These are phyloP conservation scores for Ganoderma lingzhi DNA, from an alignment of 1,284 basidiomycete species.

Conservation along the genomic window DNA sequence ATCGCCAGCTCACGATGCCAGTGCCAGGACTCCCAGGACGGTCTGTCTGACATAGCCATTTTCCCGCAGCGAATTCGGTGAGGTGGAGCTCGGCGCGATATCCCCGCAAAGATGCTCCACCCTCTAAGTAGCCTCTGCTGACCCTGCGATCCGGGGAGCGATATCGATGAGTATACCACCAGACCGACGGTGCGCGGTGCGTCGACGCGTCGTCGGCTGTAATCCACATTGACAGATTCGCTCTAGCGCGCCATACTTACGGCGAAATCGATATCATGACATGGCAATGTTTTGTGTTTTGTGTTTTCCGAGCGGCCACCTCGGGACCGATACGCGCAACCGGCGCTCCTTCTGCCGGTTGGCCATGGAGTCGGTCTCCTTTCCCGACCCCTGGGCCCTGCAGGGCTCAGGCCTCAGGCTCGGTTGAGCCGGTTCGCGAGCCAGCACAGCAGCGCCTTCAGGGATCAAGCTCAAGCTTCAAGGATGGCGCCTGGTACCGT, in stretches of 20 bases:
- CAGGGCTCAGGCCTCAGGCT: too few species aligned
- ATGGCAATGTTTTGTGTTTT: not conserved
- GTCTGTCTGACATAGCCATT: not conserved
- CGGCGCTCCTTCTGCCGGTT: not conserved
- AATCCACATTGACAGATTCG: slow-evolving; percentile 25
- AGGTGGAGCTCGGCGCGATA: not conserved
- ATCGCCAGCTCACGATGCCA: slow-evolving; percentile 5
- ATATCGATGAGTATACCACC: not conserved
- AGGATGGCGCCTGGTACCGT: not conserved
- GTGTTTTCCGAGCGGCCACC: not conserved
- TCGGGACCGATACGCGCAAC: not conserved
- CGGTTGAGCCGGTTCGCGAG: not conserved
- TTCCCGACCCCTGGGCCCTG: not conserved
- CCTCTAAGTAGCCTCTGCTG: not conserved
- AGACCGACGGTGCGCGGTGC: not conserved
- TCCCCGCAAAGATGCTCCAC: not conserved
- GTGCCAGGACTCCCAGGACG: not conserved
- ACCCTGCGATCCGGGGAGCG: not conserved
- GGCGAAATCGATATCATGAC: not conserved
- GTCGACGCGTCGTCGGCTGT: slow-evolving; percentile 9
- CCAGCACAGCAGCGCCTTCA: not conserved
- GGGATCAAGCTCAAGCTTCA: not conserved
- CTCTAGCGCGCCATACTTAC: slow-evolving; percentile 14
- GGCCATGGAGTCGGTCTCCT: not conserved
- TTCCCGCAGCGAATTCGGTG: not conserved